phyloP scores from a whole-genome alignment of 2,329 filamentous ascomycete species.

The Zymoseptoria crescenta region DNA sequence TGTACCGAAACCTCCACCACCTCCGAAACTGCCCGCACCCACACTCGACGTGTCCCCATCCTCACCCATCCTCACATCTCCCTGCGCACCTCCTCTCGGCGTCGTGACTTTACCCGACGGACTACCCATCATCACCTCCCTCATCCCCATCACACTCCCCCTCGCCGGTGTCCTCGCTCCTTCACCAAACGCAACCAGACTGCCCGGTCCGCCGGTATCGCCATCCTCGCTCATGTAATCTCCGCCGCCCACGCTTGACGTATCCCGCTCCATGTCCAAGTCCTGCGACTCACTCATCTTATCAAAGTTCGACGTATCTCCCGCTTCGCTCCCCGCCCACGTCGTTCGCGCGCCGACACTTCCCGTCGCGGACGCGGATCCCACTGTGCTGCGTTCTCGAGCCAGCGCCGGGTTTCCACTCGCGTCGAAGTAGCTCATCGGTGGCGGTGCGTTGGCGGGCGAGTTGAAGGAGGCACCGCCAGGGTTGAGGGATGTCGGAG shows the following conservation, averaged over 20 bases:
- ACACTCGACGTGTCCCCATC: slow-evolving; percentile 30
- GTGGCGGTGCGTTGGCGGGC: slow-evolving; percentile 33
- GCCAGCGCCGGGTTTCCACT: slow-evolving; percentile 59
- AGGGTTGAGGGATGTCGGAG: slow-evolving; percentile 35
- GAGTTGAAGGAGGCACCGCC: slow-evolving; percentile 21
- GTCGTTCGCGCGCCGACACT: slow-evolving; percentile 62
- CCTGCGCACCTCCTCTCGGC: background rate
- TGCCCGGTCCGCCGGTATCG: slow-evolving; percentile 46
- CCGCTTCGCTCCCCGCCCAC: slow-evolving; percentile 58
- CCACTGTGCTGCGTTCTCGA: slow-evolving; percentile 76
- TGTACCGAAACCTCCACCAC: background rate
- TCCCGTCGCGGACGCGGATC: slow-evolving; percentile 79
- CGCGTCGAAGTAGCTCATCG: slow-evolving; percentile 64
- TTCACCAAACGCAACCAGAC: slow-evolving; percentile 85
- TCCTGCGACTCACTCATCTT: slow-evolving; percentile 54
- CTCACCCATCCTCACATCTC: slow-evolving; percentile 26
- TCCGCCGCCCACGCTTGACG: slow-evolving; percentile 57
- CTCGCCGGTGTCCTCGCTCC: slow-evolving; percentile 57
- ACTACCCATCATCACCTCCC: background rate
- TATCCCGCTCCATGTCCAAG: slow-evolving; percentile 36
- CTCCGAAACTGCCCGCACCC: slow-evolving; percentile 20
- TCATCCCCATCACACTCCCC: slow-evolving; percentile 53
- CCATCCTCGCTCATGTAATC: slow-evolving; percentile 68
- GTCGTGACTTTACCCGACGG: background rate
- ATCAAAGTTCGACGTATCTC: slow-evolving; percentile 46